phyloP scores from a whole-genome alignment of 805 yeast species.

The Suhomyces sp. region DNA sequence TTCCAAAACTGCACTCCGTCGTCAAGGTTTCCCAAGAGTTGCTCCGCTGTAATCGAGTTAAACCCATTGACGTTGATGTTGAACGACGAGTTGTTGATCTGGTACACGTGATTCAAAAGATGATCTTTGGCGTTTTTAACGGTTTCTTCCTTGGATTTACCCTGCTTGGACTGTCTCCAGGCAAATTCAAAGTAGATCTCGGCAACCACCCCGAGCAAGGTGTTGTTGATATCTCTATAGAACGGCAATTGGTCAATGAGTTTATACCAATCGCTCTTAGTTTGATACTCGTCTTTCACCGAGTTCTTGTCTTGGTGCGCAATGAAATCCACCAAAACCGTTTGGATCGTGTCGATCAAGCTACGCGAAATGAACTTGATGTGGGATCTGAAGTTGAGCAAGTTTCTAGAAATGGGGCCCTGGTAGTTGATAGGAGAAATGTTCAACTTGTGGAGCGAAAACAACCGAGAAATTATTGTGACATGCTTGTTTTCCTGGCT shows the following conservation, averaged over 20 bases:
- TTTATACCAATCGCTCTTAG: slow-evolving; percentile 55
- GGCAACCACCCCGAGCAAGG: slow-evolving; percentile 59
- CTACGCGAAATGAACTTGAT: slow-evolving; percentile 50
- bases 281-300: slow-evolving; percentile 43
- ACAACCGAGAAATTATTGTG: slow-evolving; percentile 34
- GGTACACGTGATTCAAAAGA: slow-evolving; percentile 35
- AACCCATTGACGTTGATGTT: slow-evolving; percentile 42
- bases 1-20: slow-evolving; percentile 36
- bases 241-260: slow-evolving; percentile 63
- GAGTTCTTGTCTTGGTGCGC: slow-evolving; percentile 42
- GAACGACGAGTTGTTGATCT: slow-evolving; percentile 35
- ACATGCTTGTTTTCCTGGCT: slow-evolving; percentile 38
- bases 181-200: slow-evolving; percentile 51
- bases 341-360: slow-evolving; percentile 53
- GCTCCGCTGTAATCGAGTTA: slow-evolving; percentile 34
- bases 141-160: slow-evolving; percentile 24
- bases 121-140: slow-evolving; percentile 27
- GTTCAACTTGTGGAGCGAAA: slow-evolving; percentile 34
- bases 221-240: slow-evolving; percentile 51
- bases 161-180: slow-evolving; percentile 24
- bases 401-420: slow-evolving; percentile 68
- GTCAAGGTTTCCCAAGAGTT: slow-evolving; percentile 28
- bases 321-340: slow-evolving; percentile 48
- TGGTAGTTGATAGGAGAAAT: slow-evolving; percentile 46
- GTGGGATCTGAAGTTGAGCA: slow-evolving; percentile 66